Conservation (phyloP, 306 rosid species). For the Cucurbita ficifolia region DNA sequence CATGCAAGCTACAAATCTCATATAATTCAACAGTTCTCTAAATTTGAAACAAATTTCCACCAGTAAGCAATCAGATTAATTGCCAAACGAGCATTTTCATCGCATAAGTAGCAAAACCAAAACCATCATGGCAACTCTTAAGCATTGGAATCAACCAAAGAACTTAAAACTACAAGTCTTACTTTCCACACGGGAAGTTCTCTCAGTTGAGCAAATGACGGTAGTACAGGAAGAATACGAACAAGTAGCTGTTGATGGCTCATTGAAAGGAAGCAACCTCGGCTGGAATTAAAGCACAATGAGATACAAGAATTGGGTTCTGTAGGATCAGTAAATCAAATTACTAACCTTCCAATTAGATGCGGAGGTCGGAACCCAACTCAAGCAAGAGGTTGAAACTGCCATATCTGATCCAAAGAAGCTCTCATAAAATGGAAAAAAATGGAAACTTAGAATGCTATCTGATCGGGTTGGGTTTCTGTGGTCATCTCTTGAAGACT, state of each 20-base stretch:
- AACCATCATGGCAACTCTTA: too few species aligned
- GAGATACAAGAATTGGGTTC: not conserved
- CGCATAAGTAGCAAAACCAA: not conserved
- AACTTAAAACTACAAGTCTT: conserved; percentile 14
- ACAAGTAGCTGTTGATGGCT: conserved; percentile 19
- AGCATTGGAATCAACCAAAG: not conserved
- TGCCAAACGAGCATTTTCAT: not conserved
- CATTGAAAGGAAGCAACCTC: conserved; percentile 31
- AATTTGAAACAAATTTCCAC: not conserved
- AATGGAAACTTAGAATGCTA: conserved; percentile 14
- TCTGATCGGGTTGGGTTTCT: conserved; percentile 18
- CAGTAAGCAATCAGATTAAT: not conserved
- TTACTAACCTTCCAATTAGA: conserved; percentile 37
- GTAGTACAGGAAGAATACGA: conserved; percentile 24
- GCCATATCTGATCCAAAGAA: conserved; percentile 33
- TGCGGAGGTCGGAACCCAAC: conserved; percentile 36
- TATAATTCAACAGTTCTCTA: not conserved
- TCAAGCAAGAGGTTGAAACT: conserved; percentile 44
- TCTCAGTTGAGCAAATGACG: conserved; percentile 27
- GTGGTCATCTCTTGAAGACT: conserved; percentile 9
- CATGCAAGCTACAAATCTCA: not conserved
- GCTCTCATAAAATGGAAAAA: conserved; percentile 18
- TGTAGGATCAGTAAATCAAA: not conserved
- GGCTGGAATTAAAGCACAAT: conserved; percentile 26
- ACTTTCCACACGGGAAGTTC: conserved; percentile 35